Evolutionary conservation across 73 alveolate species (phyloP).

Genomic region (Paramecium tetraurelia): DNA sequence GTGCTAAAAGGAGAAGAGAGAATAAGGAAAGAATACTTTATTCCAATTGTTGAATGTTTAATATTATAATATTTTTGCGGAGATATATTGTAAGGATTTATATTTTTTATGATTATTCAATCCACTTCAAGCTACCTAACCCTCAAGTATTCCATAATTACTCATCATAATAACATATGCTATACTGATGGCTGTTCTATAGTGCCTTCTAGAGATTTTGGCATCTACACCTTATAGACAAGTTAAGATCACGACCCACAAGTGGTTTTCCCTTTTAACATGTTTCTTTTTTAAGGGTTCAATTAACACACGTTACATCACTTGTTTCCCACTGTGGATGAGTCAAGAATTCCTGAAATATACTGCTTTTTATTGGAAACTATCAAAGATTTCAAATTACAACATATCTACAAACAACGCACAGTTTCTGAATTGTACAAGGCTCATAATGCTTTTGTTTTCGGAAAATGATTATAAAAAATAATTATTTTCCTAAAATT

Average conservation of each 20-base stretch:
- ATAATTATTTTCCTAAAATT: background rate
- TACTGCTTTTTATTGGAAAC: background rate
- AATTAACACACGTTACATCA: conserved; percentile 1
- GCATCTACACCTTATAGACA: background rate
- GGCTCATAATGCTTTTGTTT: background rate
- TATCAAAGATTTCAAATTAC: background rate
- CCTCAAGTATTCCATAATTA: background rate
- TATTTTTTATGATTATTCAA: background rate
- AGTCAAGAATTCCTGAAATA: background rate
- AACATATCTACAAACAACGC: background rate
- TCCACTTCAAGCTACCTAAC: background rate
- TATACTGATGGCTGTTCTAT: background rate
- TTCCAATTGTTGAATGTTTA: background rate
- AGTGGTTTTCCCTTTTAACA: background rate
- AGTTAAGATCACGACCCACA: background rate
- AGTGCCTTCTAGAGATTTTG: conserved; percentile 19
- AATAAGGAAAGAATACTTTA: background rate
- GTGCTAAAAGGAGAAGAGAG: background rate
- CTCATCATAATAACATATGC: background rate
- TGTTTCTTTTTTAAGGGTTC: background rate
- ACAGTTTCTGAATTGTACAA: background rate
- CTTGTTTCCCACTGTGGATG: background rate
- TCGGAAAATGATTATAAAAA: background rate
- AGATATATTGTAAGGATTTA: background rate
- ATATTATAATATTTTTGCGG: background rate